phyloP scores from a whole-genome alignment of 2,329 filamentous ascomycete genomes.

The Dothiorella sarmentorum region DNA sequence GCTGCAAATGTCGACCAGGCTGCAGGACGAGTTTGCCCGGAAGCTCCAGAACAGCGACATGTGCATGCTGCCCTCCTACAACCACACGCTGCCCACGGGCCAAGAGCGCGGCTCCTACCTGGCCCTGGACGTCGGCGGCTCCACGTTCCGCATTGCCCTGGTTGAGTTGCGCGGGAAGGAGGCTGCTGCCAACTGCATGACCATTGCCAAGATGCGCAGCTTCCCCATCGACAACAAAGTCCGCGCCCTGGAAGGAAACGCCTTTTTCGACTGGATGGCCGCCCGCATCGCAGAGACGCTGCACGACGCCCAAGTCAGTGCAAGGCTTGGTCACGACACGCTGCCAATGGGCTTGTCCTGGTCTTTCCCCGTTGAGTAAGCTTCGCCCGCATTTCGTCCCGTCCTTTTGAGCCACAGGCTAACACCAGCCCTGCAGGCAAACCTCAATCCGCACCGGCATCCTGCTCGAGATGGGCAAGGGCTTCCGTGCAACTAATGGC shows the following conservation, averaged over 20 bases:
- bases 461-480: slow-evolving; percentile 63
- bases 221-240: slow-evolving; percentile 56
- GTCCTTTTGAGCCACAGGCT: background rate
- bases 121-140: slow-evolving; percentile 63
- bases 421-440: slow-evolving; percentile 39
- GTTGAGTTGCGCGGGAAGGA: slow-evolving; percentile 53
- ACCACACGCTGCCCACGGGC: slow-evolving; percentile 58
- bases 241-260: slow-evolving; percentile 51
- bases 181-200: slow-evolving; percentile 41
- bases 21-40: slow-evolving; percentile 52
- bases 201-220: slow-evolving; percentile 53
- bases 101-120: slow-evolving; percentile 58
- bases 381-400: slow-evolving; percentile 15
- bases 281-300: slow-evolving; percentile 56
- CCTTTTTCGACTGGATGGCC: slow-evolving; percentile 67
- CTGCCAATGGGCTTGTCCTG: slow-evolving; percentile 61
- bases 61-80: slow-evolving; percentile 65
- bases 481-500: slow-evolving; percentile 58
- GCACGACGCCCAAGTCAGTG: slow-evolving; percentile 33
- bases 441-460: slow-evolving; percentile 57
- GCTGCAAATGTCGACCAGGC: slow-evolving; percentile 42
- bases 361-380: slow-evolving; percentile 62
- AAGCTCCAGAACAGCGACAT: slow-evolving; percentile 55
- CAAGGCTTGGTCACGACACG: slow-evolving; percentile 23
- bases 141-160: slow-evolving; percentile 61